phyloP scores from a whole-genome alignment of 139 green algal genomes.

The Micromonas pusilla region DNA sequence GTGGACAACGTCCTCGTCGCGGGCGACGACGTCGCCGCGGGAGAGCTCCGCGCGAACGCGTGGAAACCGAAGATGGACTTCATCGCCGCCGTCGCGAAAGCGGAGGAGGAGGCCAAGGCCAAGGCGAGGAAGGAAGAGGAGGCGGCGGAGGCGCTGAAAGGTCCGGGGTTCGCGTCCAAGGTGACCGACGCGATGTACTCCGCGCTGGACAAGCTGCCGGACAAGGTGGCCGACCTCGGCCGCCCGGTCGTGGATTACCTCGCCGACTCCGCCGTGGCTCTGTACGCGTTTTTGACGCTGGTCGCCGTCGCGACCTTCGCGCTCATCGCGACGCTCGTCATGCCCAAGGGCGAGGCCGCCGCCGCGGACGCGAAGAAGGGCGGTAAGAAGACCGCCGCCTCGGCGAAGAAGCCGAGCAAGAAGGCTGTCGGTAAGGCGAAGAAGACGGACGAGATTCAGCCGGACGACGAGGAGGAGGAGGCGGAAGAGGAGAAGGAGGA shows the following conservation, averaged over 20 bases:
- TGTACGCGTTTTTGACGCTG: background rate
- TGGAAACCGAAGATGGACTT: constrained; percentile 39
- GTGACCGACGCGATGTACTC: background rate
- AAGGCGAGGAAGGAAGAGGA: constrained; percentile 25
- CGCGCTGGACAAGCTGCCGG: background rate
- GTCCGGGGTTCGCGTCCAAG: background rate
- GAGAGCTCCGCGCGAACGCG: constrained; percentile 24
- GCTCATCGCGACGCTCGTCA: background rate
- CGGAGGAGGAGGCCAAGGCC: constrained; percentile 23
- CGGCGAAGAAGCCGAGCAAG: background rate
- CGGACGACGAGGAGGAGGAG: background rate
- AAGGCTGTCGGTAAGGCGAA: background rate
- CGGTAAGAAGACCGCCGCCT: background rate
- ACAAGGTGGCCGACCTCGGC: background rate
- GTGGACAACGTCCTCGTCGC: constrained; percentile 52
- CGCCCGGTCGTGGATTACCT: background rate
- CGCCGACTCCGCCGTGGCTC: background rate
- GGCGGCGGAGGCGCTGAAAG: background rate
- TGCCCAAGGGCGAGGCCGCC: background rate
- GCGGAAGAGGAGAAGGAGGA: background rate
- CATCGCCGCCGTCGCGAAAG: constrained; percentile 28
- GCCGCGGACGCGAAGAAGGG: background rate
- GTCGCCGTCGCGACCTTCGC: no score
- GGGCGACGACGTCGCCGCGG: constrained; percentile 30
- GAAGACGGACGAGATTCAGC: background rate